Evolutionary conservation across 176 grass and related monocot genomes (phyloP).

Genomic region (Puccinellia tenuiflora): DNA sequence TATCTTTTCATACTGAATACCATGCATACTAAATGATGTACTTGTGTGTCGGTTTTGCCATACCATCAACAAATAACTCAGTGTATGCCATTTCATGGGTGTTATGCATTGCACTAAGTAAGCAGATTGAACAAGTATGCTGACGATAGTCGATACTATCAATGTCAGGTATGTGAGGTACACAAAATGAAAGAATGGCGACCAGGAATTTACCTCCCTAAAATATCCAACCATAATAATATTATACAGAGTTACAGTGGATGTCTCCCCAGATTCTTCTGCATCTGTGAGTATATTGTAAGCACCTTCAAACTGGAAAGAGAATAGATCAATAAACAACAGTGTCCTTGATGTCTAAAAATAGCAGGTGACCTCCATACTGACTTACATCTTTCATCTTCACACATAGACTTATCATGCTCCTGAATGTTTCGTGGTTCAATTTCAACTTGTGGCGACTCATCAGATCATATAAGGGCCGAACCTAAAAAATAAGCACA

Average conservation of each 20-base stretch:
- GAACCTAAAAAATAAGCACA: slow-evolving; percentile 52
- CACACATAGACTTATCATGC: slow-evolving; percentile 66
- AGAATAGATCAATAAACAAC: slow-evolving; percentile 32
- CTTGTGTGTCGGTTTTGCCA: neutral
- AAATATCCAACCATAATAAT: slow-evolving; percentile 72
- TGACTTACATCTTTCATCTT: slow-evolving; percentile 92
- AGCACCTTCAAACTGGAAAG: slow-evolving; percentile 79
- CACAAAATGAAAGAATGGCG: slow-evolving; percentile 19
- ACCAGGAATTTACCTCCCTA: slow-evolving; percentile 60
- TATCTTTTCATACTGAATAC: slow-evolving; percentile 1
- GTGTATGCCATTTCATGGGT: neutral
- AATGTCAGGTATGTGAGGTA: no score
- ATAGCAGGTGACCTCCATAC: slow-evolving; percentile 7
- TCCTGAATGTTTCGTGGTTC: slow-evolving; percentile 65
- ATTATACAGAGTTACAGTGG: slow-evolving; percentile 80
- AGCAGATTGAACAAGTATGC: neutral
- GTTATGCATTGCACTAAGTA: no score
- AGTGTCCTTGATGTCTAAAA: slow-evolving; percentile 12
- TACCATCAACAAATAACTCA: slow-evolving; percentile 10
- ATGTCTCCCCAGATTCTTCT: slow-evolving; percentile 47
- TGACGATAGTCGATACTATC: no score
- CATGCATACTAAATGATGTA: neutral
- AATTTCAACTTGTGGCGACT: slow-evolving; percentile 59
- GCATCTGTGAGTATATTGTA: slow-evolving; percentile 62
- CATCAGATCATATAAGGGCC: slow-evolving; percentile 64